phyloP scores from a whole-genome alignment of 331 rosid genomes.

The Telfairia occidentalis region DNA sequence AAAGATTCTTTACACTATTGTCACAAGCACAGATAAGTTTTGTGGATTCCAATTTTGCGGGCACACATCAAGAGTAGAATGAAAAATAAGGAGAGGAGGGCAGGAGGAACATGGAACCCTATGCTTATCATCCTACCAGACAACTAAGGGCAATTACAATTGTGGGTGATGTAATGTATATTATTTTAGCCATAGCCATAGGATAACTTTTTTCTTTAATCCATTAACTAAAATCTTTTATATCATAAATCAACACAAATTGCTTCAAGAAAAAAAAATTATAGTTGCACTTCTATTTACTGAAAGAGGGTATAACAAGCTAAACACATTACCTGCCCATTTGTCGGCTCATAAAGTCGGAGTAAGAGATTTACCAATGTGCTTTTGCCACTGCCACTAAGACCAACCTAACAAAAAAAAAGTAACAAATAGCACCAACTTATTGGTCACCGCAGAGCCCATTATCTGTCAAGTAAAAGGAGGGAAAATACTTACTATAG shows the following conservation, averaged over 20 bases:
- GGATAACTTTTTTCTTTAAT: neutral
- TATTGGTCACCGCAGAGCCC: constrained; percentile 10
- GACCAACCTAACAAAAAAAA: constrained; percentile 58
- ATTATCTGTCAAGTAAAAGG: constrained; percentile 14
- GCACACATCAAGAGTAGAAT: too few species aligned
- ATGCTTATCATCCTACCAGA: neutral
- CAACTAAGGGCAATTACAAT: neutral
- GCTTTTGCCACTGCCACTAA: constrained; percentile 97
- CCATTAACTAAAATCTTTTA: neutral
- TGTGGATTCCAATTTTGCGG: neutral
- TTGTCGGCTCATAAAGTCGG: constrained; percentile 84
- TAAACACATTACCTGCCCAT: constrained; percentile 66
- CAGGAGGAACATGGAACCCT: neutral
- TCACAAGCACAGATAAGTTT: neutral
- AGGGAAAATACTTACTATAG: constrained; percentile 58
- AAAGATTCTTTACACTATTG: neutral
- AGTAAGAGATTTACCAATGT: constrained; percentile 91
- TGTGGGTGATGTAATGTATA: neutral
- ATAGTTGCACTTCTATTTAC: neutral
- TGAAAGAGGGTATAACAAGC: neutral
- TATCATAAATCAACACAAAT: neutral
- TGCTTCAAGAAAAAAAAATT: constrained; percentile 8
- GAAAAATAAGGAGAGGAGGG: neutral
- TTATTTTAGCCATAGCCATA: neutral
- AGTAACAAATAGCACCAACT: constrained; percentile 14